A percentile compares a stretch with the other conserved stretches of the same genome.
Conservation (phyloP, 345 rosid genomes). For the Raphanus raphanistrum region DNA sequence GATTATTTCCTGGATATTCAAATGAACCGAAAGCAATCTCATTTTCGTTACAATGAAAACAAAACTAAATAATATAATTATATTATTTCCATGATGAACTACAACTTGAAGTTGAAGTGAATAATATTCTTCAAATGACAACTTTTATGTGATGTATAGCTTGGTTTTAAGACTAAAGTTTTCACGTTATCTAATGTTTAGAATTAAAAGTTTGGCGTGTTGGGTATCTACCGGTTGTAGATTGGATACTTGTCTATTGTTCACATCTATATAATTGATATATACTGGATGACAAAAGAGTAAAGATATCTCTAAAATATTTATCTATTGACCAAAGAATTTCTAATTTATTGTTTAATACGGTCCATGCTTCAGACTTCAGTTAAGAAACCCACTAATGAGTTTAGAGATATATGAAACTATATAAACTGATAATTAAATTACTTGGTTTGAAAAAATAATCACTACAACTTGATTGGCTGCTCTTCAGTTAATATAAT, state of each 20-base stretch:
- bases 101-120: background rate
- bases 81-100: background rate
- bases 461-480: slow-evolving; percentile 1
- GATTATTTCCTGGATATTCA: too few species aligned
- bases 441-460: slow-evolving; percentile 2
- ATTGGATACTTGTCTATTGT: background rate
- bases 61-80: background rate
- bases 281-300: background rate
- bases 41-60: background rate
- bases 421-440: background rate
- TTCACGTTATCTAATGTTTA: background rate
- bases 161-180: background rate
- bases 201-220: background rate
- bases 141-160: background rate
- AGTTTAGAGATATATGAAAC: background rate
- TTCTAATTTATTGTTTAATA: background rate
- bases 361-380: background rate
- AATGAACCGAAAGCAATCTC: too few species aligned
- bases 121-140: background rate
- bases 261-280: background rate
- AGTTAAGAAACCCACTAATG: background rate
- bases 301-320: too few species aligned
- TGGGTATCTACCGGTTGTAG: background rate
- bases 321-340: slow-evolving; percentile 1
- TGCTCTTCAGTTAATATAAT: background rate